A percentile compares a stretch with the other conserved stretches of the same genome.
These are phyloP conservation scores for Lyophyllum semitale DNA, from an alignment of 768 basidiomycete species.

Conservation along the genomic window DNA sequence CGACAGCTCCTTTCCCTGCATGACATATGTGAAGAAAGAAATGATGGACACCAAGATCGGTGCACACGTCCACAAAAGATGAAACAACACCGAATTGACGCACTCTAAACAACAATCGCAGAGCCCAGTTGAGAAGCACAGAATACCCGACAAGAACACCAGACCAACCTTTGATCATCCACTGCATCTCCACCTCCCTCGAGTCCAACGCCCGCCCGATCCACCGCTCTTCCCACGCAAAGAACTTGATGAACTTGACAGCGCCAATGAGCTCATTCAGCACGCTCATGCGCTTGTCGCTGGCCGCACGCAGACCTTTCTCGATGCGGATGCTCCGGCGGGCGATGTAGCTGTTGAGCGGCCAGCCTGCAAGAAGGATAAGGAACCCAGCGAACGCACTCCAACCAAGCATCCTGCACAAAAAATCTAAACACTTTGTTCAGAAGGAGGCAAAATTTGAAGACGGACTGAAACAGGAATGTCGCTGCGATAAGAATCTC, in stretches of 20 bases:
- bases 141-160: neutral
- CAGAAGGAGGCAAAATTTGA: neutral
- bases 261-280: constrained; percentile 77
- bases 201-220: constrained; percentile 64
- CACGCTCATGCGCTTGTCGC: constrained; percentile 78
- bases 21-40: constrained; percentile 74
- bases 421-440: neutral
- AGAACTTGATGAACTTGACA: constrained; percentile 83
- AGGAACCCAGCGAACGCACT: constrained; percentile 78
- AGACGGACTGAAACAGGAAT: constrained; percentile 75
- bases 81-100: constrained; percentile 73
- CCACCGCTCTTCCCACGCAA: constrained; percentile 82
- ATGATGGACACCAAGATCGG: constrained; percentile 82
- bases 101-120: constrained; percentile 44
- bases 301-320: constrained; percentile 57
- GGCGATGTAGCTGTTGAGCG: constrained; percentile 69
- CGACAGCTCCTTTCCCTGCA: constrained; percentile 73
- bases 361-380: constrained; percentile 65
- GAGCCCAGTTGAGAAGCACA: neutral
- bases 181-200: constrained; percentile 68
- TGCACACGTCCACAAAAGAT: constrained; percentile 69
- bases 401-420: constrained; percentile 55
- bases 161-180: constrained; percentile 68
- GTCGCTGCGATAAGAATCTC: constrained; percentile 72
- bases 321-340: constrained; percentile 60